A percentile compares a stretch with the other conserved stretches of the same genome.
Evolutionary conservation across 768 basidiomycete genomes (phyloP).

Genomic region (Candolleomyces efflorescens): DNA sequence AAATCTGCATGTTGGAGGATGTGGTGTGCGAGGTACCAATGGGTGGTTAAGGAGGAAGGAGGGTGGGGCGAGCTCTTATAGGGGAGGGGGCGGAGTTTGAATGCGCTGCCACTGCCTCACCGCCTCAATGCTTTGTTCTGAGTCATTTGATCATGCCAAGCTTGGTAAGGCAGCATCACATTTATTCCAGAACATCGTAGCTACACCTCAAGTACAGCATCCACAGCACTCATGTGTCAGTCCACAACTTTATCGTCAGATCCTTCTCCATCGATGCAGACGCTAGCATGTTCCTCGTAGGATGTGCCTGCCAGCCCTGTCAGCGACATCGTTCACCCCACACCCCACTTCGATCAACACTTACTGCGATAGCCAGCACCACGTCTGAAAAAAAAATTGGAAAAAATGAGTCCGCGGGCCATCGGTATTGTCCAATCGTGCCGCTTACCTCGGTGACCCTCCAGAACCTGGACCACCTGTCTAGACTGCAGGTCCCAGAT

Average conservation of each 20-base stretch:
- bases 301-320: conserved; percentile 58
- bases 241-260: conserved; percentile 79
- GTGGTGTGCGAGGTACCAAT: conserved; percentile 8
- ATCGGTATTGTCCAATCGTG: not conserved
- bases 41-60: conserved; percentile 9
- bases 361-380: conserved; percentile 75
- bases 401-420: not conserved
- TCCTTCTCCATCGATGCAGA: conserved; percentile 92
- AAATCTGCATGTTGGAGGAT: conserved; percentile 38
- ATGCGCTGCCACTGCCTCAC: conserved; percentile 19
- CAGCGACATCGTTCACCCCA: not conserved
- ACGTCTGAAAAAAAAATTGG: conserved; percentile 35
- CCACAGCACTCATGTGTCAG: conserved; percentile 32
- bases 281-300: conserved; percentile 68
- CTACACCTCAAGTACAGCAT: not conserved
- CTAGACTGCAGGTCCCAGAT: conserved; percentile 89
- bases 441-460: conserved; percentile 73
- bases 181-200: conserved; percentile 2
- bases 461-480: conserved; percentile 66
- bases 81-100: conserved; percentile 33
- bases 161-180: not conserved
- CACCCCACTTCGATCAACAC: conserved; percentile 17
- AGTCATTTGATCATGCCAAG: not conserved
- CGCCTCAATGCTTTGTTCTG: conserved; percentile 3
- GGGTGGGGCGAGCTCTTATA: conserved; percentile 22